Evolutionary conservation across 2,329 filamentous ascomycete genomes (phyloP), one percentile per base, ranked within the genome.

Genomic region (Clathrospora elynae): DNA sequence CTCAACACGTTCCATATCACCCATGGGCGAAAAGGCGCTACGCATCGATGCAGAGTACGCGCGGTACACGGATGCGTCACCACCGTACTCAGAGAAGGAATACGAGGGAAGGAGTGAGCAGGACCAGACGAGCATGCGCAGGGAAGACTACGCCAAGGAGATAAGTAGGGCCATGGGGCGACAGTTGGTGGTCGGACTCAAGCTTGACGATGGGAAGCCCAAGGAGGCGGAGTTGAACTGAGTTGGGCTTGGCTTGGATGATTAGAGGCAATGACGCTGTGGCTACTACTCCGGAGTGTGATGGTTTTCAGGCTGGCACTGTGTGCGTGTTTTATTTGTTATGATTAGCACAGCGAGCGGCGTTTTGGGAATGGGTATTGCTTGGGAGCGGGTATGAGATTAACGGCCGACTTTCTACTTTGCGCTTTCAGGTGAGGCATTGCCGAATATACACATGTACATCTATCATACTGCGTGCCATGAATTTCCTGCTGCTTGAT

Each of bases 141-240:
- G 53, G 41, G 40, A 36, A 10, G 60, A 63, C 20, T 64, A 64
- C 19, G 54, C 61, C 3, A 59, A 57, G 35, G 57, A 63, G 46
- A 39, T 64, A 2, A 58, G 57, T 19, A 53, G 58, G 36, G 53
- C 59, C 39, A 63, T 64, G 61, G 57, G 58, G 9, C 43, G 42
- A 13, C 61, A 64, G 43, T 35, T 64, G 10, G 54, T 59, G 1
- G 44, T 26, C 31, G 57, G 55, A 1, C 17, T 64, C 34, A 62
- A 49, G 48, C 48, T 35, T 12, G 45, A 41, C 30, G 42, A 42
- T n/a, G 24, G 6, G 28, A 46, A 20, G 32, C n/a, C n/a, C n/a
- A 29, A 36, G n/a, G 22, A 28, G 12, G 23, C 19, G 3, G 31
- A 23, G 28, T 11, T n/a, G 14, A 39, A 20, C 6, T 40, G 20